phyloP scores from a whole-genome alignment of 805 yeast species.

The Blastobotrys attinorum region DNA sequence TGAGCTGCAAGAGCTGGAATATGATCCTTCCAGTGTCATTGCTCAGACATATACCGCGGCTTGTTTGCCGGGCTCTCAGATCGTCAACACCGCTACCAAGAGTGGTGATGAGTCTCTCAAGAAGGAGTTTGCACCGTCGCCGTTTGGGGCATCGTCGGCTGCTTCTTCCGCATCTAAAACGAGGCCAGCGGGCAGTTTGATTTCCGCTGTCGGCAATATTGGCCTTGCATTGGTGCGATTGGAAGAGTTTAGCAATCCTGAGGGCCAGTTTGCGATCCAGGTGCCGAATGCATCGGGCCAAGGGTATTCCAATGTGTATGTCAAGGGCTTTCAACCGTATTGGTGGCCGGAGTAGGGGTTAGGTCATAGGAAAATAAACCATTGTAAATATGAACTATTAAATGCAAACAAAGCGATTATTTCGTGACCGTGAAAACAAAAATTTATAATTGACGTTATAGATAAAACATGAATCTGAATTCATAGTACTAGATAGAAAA shows the following conservation, averaged over 20 bases:
- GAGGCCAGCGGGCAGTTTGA: conserved; percentile 48
- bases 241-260: conserved; percentile 36
- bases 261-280: conserved; percentile 27
- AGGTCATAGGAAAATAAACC: too few relatives aligned
- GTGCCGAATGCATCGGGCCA: conserved; percentile 15
- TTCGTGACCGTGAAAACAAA: too few relatives aligned
- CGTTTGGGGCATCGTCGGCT: conserved; percentile 15
- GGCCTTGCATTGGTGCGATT: conserved; percentile 59
- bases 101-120: background rate
- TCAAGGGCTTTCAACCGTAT: conserved; percentile 52
- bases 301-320: conserved; percentile 27
- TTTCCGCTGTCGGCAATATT: conserved; percentile 46
- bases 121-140: conserved; percentile 11
- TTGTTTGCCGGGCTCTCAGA: conserved; percentile 13
- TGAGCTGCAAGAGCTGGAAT: conserved; percentile 9
- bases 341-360: conserved; percentile 60
- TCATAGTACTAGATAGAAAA: too few relatives aligned
- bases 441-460: too few relatives aligned
- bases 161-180: background rate
- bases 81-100: conserved; percentile 10
- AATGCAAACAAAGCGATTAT: too few relatives aligned
- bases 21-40: conserved; percentile 10
- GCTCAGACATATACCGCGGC: conserved; percentile 4
- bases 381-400: too few relatives aligned
- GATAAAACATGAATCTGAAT: too few relatives aligned